A percentile compares a stretch with the other conserved stretches of the same genome.
phyloP scores from a whole-genome alignment of 352 stramenopile species.

The Globisporangium uncinulatum region DNA sequence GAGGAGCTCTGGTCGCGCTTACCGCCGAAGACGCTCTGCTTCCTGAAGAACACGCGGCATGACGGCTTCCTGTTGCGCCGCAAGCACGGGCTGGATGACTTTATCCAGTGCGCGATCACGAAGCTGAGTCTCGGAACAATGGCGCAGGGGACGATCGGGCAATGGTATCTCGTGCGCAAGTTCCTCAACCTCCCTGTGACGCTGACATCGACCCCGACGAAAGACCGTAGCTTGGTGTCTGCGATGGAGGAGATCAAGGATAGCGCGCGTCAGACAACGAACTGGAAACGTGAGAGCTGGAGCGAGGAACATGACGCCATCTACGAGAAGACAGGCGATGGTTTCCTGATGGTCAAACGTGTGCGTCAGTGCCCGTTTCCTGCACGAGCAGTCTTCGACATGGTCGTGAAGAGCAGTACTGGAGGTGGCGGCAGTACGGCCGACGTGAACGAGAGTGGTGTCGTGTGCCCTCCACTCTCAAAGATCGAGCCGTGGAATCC shows the following conservation, averaged over 20 bases:
- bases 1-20: conserved; percentile 47
- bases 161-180: conserved; percentile 66
- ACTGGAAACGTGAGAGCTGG: conserved; percentile 30
- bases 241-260: conserved; percentile 52
- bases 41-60: conserved; percentile 20
- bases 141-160: conserved; percentile 37
- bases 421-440: not conserved
- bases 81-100: conserved; percentile 64
- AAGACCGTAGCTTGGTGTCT: conserved; percentile 42
- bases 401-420: conserved; percentile 38
- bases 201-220: conserved; percentile 27
- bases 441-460: not conserved
- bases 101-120: conserved; percentile 49
- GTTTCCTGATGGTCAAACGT: conserved; percentile 67
- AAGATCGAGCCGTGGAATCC: conserved; percentile 21
- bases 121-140: conserved; percentile 45
- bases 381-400: conserved; percentile 64
- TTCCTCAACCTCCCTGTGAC: conserved; percentile 52
- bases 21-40: conserved; percentile 69
- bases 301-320: conserved; percentile 40
- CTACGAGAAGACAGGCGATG: conserved; percentile 48
- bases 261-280: conserved; percentile 25
- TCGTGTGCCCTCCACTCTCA: not conserved
- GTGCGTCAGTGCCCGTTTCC: conserved; percentile 55
- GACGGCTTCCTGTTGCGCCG: conserved; percentile 59